A percentile compares a stretch with the other conserved stretches of the same genome.
Conservation (phyloP, 108 stramenopile species). For the Epipyxis sp. region DNA sequence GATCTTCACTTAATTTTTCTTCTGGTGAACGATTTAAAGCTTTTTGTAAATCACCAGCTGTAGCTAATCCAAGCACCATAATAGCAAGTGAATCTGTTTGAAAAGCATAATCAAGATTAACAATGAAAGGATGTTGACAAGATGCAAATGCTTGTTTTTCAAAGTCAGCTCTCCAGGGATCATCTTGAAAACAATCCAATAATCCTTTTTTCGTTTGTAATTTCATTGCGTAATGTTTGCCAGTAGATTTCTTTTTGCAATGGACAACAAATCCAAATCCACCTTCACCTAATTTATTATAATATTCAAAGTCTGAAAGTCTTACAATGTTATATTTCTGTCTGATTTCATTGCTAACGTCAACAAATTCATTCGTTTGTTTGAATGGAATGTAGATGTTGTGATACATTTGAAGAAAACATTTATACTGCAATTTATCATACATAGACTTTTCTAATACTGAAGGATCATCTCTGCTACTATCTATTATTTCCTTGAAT, state of each 20-base stretch:
- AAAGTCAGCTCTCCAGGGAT: slow-evolving; percentile 50
- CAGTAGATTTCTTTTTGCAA: slow-evolving; percentile 52
- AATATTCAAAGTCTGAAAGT: slow-evolving; percentile 56
- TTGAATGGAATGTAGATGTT: slow-evolving; percentile 38
- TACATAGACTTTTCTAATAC: neutral
- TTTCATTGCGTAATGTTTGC: slow-evolving; percentile 62
- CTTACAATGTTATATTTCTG: slow-evolving; percentile 39
- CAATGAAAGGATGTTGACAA: slow-evolving; percentile 57
- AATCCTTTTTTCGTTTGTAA: slow-evolving; percentile 56
- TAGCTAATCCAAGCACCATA: slow-evolving; percentile 52
- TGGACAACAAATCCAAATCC: slow-evolving; percentile 57
- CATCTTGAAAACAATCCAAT: slow-evolving; percentile 42
- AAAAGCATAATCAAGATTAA: slow-evolving; percentile 58
- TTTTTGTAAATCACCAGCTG: slow-evolving; percentile 53
- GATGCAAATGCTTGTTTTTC: slow-evolving; percentile 53
- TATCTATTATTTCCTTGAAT: slow-evolving; percentile 29
- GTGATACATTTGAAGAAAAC: slow-evolving; percentile 43
- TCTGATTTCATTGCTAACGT: slow-evolving; percentile 6
- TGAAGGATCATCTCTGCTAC: slow-evolving; percentile 28
- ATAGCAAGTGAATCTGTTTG: slow-evolving; percentile 56
- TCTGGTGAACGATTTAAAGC: slow-evolving; percentile 41
- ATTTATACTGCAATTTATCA: slow-evolving; percentile 39
- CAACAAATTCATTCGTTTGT: slow-evolving; percentile 34
- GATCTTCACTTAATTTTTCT: slow-evolving; percentile 35
- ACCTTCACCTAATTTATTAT: slow-evolving; percentile 55